Evolutionary conservation across 441 rosid species (phyloP).

Genomic region (Syzygium malaccense): DNA sequence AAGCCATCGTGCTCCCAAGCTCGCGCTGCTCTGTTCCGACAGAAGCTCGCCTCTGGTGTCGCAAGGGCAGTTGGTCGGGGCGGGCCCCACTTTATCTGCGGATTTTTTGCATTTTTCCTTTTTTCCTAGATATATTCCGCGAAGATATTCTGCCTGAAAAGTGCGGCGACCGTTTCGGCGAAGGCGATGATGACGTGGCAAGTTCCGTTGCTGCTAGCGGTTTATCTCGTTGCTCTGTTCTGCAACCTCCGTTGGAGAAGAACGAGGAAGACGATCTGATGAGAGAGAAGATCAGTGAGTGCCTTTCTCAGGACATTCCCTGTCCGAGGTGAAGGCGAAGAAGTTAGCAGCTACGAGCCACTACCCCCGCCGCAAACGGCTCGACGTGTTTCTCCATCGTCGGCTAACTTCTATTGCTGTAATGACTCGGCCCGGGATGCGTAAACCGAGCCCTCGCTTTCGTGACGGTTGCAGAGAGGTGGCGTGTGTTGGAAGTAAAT

Average conservation of each 20-base stretch:
- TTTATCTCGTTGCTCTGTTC: background rate
- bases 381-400: fast-evolving
- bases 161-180: background rate
- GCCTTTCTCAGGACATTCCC: background rate
- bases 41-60: background rate
- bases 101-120: background rate
- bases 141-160: background rate
- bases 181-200: background rate
- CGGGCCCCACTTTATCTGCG: background rate
- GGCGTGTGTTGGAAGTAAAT: background rate
- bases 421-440: fast-evolving
- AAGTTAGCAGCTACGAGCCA: background rate
- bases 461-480: background rate
- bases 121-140: background rate
- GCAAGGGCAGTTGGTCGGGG: background rate
- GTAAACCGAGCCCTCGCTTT: background rate
- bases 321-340: background rate
- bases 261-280: background rate
- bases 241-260: background rate
- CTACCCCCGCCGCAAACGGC: background rate
- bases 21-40: background rate
- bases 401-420: background rate
- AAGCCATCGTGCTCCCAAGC: slow-evolving; percentile 25
- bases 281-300: background rate
- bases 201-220: background rate